A percentile compares a stretch with the other conserved stretches of the same genome.
phyloP scores from a whole-genome alignment of 208 protist species.

The Vickermania spadyakhi region DNA sequence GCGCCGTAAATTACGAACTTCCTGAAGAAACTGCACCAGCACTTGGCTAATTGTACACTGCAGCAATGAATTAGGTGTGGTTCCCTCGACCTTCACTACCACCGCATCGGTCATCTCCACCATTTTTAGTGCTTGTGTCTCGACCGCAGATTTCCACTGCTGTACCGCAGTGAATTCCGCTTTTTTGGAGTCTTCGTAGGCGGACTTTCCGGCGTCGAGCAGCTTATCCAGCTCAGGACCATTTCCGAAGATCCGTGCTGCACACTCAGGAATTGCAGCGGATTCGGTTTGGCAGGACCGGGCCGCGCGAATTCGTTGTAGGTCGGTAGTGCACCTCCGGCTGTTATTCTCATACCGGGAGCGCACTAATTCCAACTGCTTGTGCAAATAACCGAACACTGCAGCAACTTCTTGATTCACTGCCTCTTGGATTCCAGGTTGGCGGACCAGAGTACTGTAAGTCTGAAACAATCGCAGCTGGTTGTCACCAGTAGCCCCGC shows the following conservation, averaged over 20 bases:
- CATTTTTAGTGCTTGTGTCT: constrained; percentile 27
- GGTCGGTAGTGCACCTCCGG: constrained; percentile 40
- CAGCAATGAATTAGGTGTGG: constrained; percentile 20
- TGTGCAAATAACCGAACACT: constrained; percentile 34
- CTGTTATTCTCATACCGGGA: constrained; percentile 56
- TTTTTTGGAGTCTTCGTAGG: constrained; percentile 19
- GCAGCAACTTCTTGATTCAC: constrained; percentile 41
- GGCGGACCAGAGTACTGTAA: constrained; percentile 47
- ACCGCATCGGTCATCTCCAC: constrained; percentile 32
- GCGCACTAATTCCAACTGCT: constrained; percentile 43
- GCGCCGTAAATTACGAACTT: constrained; percentile 52
- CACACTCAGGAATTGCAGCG: constrained; percentile 37
- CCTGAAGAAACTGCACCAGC: constrained; percentile 52
- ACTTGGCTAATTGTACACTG: constrained; percentile 40
- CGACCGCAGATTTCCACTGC: constrained; percentile 30
- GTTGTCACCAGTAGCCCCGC: constrained; percentile 13
- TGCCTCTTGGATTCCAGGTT: constrained; percentile 29
- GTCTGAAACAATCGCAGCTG: constrained; percentile 38
- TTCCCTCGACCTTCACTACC: constrained; percentile 17
- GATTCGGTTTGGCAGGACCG: constrained; percentile 58
- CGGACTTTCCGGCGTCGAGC: constrained; percentile 17
- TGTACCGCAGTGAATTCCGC: constrained; percentile 13
- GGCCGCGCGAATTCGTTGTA: constrained; percentile 53
- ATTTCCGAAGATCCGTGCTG: constrained; percentile 42
- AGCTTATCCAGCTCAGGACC: constrained; percentile 15